phyloP scores from a whole-genome alignment of 768 basidiomycete species.

The Flagelloscypha sp. region DNA sequence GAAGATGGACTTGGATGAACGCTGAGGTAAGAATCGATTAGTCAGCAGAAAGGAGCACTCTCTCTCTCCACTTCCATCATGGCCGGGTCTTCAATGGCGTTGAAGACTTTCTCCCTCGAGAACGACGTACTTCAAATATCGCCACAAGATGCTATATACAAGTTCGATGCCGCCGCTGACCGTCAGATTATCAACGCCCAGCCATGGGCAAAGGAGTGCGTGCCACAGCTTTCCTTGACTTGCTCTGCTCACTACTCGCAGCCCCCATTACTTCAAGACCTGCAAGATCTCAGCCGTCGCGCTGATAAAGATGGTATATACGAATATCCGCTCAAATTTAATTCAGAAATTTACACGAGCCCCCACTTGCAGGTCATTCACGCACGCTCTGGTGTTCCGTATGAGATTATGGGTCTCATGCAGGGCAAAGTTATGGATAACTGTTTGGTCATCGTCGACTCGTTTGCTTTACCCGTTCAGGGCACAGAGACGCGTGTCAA shows the following conservation, averaged over 20 bases:
- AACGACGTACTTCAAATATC: constrained; percentile 68
- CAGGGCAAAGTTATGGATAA: constrained; percentile 87
- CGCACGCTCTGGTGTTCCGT: constrained; percentile 91
- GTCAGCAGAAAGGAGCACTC: too few relatives aligned
- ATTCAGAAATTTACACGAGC: background rate
- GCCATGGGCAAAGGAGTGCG: constrained; percentile 87
- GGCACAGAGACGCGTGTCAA: constrained; percentile 98
- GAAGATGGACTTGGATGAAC: too few relatives aligned
- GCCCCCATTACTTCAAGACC: constrained; percentile 75
- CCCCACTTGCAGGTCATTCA: constrained; percentile 75
- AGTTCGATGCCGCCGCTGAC: constrained; percentile 63
- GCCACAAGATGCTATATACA: constrained; percentile 74
- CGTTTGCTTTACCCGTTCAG: constrained; percentile 93
- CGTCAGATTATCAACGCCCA: constrained; percentile 54
- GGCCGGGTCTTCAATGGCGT: constrained; percentile 43
- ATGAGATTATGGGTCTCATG: constrained; percentile 99
- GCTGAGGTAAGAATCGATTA: too few relatives aligned
- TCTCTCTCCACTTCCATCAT: too few relatives aligned
- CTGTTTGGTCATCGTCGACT: constrained; percentile 84
- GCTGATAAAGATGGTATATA: constrained; percentile 82
- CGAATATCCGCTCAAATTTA: constrained; percentile 5
- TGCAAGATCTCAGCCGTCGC: constrained; percentile 96
- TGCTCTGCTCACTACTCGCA: constrained; percentile 19
- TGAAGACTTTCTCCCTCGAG: constrained; percentile 62
- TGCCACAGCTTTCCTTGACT: constrained; percentile 8